A percentile compares a stretch with the other conserved stretches of the same genome.
phyloP scores from a whole-genome alignment of 306 rosid genomes.

The Amphicarpaea edgeworthii region DNA sequence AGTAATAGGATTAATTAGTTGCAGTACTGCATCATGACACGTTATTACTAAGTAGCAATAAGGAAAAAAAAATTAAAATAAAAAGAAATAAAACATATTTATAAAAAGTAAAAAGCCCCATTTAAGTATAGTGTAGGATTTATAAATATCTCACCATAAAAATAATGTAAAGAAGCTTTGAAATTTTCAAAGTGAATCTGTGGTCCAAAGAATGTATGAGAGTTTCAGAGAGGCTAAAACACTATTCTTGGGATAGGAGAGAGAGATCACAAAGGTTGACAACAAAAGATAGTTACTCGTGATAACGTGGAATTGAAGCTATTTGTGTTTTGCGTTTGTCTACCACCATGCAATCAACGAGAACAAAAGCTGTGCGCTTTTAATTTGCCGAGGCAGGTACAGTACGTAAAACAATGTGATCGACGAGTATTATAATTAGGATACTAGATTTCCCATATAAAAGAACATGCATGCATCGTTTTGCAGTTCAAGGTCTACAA shows the following conservation, averaged over 20 bases:
- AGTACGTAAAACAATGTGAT: slow-evolving; percentile 25
- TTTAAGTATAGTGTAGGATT: neutral
- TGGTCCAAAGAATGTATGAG: slow-evolving; percentile 51
- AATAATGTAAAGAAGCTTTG: neutral
- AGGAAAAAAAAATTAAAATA: neutral
- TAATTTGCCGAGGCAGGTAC: slow-evolving; percentile 34
- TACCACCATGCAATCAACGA: slow-evolving; percentile 57
- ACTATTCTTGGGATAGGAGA: slow-evolving; percentile 43
- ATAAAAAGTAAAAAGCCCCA: neutral
- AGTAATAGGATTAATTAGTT: neutral
- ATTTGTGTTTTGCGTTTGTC: slow-evolving; percentile 67
- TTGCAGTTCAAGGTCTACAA: slow-evolving; percentile 43
- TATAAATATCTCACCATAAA: neutral
- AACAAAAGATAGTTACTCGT: slow-evolving; percentile 30
- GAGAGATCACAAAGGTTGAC: slow-evolving; percentile 33
- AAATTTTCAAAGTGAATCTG: slow-evolving; percentile 25
- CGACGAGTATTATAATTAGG: neutral
- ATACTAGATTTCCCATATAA: slow-evolving; percentile 35
- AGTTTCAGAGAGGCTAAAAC: neutral
- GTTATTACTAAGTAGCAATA: neutral
- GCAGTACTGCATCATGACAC: too few relatives aligned
- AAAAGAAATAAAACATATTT: neutral
- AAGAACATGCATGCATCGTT: slow-evolving; percentile 50
- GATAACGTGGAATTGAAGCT: slow-evolving; percentile 54
- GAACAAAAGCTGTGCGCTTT: slow-evolving; percentile 38